These are phyloP conservation scores for Sporisorium iseilematis-ciliati DNA, from an alignment of 1,284 basidiomycete genomes.

Conservation along the genomic window DNA sequence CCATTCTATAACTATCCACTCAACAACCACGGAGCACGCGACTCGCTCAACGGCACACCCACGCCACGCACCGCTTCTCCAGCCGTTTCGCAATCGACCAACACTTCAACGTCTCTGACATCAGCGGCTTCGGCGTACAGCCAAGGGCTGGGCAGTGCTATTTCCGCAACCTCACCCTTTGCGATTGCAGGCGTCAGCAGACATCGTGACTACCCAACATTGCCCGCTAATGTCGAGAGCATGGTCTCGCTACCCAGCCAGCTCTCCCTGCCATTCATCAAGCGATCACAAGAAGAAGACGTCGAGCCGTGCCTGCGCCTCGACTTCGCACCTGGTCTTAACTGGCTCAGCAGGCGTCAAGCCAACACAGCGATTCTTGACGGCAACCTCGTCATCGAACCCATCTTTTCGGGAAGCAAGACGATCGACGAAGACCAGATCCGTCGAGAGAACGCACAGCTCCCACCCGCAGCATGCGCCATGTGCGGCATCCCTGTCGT, in stretches of 20 bases:
- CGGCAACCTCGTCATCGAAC: slow-evolving; percentile 90
- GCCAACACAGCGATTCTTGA: slow-evolving; percentile 86
- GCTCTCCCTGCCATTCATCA: slow-evolving; percentile 82
- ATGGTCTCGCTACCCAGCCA: slow-evolving; percentile 67
- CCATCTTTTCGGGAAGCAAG: slow-evolving; percentile 74
- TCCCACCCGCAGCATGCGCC: slow-evolving; percentile 64
- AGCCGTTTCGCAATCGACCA: slow-evolving; percentile 18
- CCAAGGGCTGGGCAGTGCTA: slow-evolving; percentile 30
- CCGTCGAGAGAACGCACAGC: slow-evolving; percentile 52
- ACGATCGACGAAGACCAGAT: slow-evolving; percentile 57
- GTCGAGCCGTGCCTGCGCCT: slow-evolving; percentile 92
- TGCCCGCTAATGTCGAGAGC: slow-evolving; percentile 70
- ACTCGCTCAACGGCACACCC: slow-evolving; percentile 26
- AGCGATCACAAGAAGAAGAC: slow-evolving; percentile 85
- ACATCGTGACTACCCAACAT: slow-evolving; percentile 76
- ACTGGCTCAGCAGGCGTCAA: slow-evolving; percentile 90
- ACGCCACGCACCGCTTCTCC: slow-evolving; percentile 45
- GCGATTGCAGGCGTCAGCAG: slow-evolving; percentile 73
- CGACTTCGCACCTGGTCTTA: slow-evolving; percentile 91
- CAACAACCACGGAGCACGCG: slow-evolving; percentile 16
- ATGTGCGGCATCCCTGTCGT: slow-evolving; percentile 64
- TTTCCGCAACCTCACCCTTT: slow-evolving; percentile 44
- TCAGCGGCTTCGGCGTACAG: slow-evolving; percentile 52
- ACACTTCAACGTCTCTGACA: slow-evolving; percentile 5
- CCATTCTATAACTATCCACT: slow-evolving; percentile 62